phyloP scores from a whole-genome alignment of 1,139 yeast species.

The Sporopachydermia cereana region DNA sequence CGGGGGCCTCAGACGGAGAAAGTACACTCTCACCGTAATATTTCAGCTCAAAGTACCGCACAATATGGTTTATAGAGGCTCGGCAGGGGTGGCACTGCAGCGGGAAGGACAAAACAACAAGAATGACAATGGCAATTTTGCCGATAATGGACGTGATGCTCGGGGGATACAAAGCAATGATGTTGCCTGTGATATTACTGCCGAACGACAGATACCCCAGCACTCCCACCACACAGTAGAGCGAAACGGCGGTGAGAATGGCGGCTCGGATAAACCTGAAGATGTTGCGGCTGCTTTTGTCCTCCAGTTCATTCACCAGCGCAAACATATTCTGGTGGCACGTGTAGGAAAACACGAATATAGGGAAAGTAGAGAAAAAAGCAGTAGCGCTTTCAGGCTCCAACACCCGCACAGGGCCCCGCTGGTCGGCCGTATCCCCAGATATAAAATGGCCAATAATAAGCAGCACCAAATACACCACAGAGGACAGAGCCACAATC shows the following conservation, averaged over 20 bases:
- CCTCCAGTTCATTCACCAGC: conserved; percentile 51
- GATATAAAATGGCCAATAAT: conserved; percentile 45
- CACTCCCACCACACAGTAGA: conserved; percentile 52
- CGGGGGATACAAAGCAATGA: conserved; percentile 58
- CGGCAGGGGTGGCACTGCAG: conserved; percentile 73
- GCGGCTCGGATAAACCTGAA: conserved; percentile 45
- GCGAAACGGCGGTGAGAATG: conserved; percentile 42
- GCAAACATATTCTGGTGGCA: conserved; percentile 79
- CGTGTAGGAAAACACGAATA: conserved; percentile 69
- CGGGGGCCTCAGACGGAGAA: neutral
- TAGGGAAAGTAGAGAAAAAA: conserved; percentile 45
- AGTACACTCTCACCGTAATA: neutral
- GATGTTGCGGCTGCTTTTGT: conserved; percentile 41
- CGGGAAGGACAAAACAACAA: conserved; percentile 62
- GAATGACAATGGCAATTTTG: conserved; percentile 53
- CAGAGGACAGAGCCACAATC: conserved; percentile 54
- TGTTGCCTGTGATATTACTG: conserved; percentile 49
- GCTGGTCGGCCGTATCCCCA: conserved; percentile 27
- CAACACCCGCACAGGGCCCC: conserved; percentile 28
- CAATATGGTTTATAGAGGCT: conserved; percentile 57
- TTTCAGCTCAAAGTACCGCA: conserved; percentile 33
- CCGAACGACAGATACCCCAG: conserved; percentile 68
- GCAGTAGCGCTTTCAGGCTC: conserved; percentile 26
- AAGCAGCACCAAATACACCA: conserved; percentile 49
- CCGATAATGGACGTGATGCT: conserved; percentile 53